A percentile compares a stretch with the other conserved stretches of the same genome.
These are phyloP conservation scores for Mycena kentingensis DNA, from an alignment of 768 basidiomycete species.

Conservation along the genomic window DNA sequence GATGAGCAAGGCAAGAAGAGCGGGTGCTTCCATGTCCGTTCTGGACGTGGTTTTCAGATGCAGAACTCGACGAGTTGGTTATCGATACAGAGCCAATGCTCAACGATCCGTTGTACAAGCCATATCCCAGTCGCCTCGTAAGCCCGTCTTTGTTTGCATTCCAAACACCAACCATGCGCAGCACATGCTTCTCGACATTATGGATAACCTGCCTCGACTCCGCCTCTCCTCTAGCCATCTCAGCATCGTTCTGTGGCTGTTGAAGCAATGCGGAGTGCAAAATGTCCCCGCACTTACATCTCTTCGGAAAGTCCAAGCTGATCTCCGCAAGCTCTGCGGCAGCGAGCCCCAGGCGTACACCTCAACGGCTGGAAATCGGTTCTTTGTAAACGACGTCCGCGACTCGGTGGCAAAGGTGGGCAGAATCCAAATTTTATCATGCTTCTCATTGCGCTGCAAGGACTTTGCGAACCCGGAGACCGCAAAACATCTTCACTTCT, in stretches of 20 bases:
- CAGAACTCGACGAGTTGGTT: not conserved
- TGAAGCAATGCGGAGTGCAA: conserved; percentile 31
- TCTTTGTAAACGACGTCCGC: conserved; percentile 30
- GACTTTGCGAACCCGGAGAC: conserved; percentile 28
- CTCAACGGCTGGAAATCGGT: conserved; percentile 31
- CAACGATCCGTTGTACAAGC: not conserved
- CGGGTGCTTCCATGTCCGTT: too few species aligned
- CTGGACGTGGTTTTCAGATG: too few species aligned
- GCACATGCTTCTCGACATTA: conserved; percentile 27
- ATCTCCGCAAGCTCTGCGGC: conserved; percentile 12
- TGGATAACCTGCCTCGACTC: conserved; percentile 35
- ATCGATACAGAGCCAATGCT: not conserved
- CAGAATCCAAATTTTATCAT: not conserved
- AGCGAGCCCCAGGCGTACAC: conserved; percentile 21
- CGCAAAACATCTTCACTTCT: conserved; percentile 23
- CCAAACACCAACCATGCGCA: not conserved
- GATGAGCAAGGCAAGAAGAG: too few species aligned
- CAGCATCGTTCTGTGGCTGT: conserved; percentile 34
- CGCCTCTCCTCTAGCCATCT: conserved; percentile 36
- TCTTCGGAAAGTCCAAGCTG: conserved; percentile 28
- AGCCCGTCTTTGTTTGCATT: not conserved
- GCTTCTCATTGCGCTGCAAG: too few species aligned
- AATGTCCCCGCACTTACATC: conserved; percentile 33
- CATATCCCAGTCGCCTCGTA: not conserved
- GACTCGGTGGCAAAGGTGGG: conserved; percentile 22